Base-by-base conservation (phyloP, 768 basidiomycete species). In the Termitomyces sp. region DNA sequence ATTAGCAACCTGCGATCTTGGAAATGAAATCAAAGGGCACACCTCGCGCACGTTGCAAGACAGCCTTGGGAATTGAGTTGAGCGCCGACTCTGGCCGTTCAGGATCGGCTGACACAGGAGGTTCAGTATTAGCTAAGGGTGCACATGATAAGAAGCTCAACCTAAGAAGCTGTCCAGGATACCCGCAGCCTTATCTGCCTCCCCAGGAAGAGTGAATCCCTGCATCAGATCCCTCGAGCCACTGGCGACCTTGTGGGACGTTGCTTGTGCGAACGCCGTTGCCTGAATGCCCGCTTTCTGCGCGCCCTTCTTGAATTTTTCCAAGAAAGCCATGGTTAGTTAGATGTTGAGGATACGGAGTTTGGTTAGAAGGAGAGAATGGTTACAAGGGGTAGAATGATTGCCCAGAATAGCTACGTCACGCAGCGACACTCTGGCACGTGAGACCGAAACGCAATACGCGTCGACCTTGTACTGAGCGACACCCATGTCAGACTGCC, bases 81-180 rank as follows among this genome's bases (percentile, higher is more conserved):
- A 98, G 85, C 1, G 95, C 96, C 38, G 92, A 93, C 66, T 90
- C 82, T 14, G 95, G 94, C 62, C 87, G 78, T 35, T 83, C 80
- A 16, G 96, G 95, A 73, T 96, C 87, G 59, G 95, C 94, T 95
- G 58, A 40, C 20, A 28, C 51, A 58, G 43, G 26, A 42, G 35
- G 33, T 33, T 63, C 33, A 66, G 54, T 53, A 16, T 42, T 2
- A 30, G 16, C 26, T 1, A 16, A 51, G 3, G 12, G 33, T 14
- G 18, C 16, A 42, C 8, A 58, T 5, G 30, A 14, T 10, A 35
- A 22, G 16, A 33, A 47, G 9, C 53, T 66, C 79, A 55, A 93
- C 92, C 94, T n/a, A 96, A 78, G 79, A 98, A 98, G 62, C 85
- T 86, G 61, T 85, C 86, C 32, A 98, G 75, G 65, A 96, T 98